Conservation (phyloP, 768 basidiomycete species). For the Mycena leptocephala region DNA sequence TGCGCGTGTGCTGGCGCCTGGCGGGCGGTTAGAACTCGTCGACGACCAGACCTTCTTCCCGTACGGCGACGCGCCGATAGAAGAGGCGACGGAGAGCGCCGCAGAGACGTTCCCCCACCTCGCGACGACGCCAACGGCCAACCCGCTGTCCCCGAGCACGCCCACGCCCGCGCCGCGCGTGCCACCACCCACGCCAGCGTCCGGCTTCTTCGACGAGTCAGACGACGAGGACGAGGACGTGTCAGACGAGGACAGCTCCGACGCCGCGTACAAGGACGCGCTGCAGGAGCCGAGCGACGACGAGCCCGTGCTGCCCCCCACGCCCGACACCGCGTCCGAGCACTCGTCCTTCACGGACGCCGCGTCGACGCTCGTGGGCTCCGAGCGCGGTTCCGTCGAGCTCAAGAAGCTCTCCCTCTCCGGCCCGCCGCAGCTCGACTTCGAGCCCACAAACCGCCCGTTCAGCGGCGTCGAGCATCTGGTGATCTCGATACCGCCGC, state of each 20-base stretch:
- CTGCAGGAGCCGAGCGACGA: conserved; percentile 9
- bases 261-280: background rate
- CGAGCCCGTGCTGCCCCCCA: background rate
- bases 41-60: conserved; percentile 83
- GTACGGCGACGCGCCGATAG: conserved; percentile 54
- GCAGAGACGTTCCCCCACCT: background rate
- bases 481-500: conserved; percentile 34
- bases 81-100: conserved; percentile 15
- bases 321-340: conserved; percentile 28
- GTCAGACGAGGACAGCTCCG: conserved; percentile 30
- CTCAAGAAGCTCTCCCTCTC: conserved; percentile 2
- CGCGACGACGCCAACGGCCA: background rate
- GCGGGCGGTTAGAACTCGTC: conserved; percentile 81
- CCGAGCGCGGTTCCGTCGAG: conserved; percentile 35
- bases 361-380: conserved; percentile 35
- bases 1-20: conserved; percentile 71
- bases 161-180: conserved; percentile 12
- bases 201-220: conserved; percentile 35
- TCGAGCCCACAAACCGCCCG: conserved; percentile 22
- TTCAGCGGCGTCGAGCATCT: conserved; percentile 37
- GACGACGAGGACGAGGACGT: conserved; percentile 34
- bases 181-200: conserved; percentile 27
- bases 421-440: conserved; percentile 20
- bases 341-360: conserved; percentile 31
- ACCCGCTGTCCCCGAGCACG: conserved; percentile 15